These are phyloP conservation scores for Emericellopsis terricola DNA, from an alignment of 495 filamentous ascomycete species.

Conservation along the genomic window DNA sequence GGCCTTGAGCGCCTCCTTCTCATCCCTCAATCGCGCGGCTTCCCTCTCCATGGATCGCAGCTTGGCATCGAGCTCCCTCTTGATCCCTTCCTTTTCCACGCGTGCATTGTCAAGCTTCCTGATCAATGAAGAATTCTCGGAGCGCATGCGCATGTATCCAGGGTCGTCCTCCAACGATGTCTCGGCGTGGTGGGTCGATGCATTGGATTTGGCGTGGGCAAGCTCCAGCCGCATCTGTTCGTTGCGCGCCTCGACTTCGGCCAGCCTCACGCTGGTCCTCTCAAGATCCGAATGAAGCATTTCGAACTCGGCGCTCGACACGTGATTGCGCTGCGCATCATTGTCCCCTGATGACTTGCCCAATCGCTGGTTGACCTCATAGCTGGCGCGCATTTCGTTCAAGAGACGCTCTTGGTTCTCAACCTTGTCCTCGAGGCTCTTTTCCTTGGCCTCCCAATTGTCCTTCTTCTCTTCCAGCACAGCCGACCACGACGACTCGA, in stretches of 20 bases:
- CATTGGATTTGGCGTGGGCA: conserved; percentile 70
- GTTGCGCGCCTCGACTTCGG: conserved; percentile 85
- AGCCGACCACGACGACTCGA: conserved; percentile 77
- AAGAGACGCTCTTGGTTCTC: conserved; percentile 85
- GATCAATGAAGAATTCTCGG: conserved; percentile 80
- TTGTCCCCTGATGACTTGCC: conserved; percentile 43
- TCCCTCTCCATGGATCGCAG: conserved; percentile 60
- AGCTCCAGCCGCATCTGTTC: conserved; percentile 84
- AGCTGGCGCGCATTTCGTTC: conserved; percentile 90
- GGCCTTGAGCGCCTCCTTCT: conserved; percentile 50
- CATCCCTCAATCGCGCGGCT: conserved; percentile 40
- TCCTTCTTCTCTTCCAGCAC: conserved; percentile 89
- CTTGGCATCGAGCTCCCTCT: conserved; percentile 53
- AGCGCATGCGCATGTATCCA: conserved; percentile 62
- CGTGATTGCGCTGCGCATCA: conserved; percentile 33
- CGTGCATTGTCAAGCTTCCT: conserved; percentile 69
- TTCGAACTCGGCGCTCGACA: conserved; percentile 79
- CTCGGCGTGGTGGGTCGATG: conserved; percentile 39
- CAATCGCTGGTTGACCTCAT: conserved; percentile 86
- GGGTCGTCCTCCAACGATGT: conserved; percentile 68
- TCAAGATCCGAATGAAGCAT: conserved; percentile 84
- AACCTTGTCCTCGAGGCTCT: conserved; percentile 75
- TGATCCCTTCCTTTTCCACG: conserved; percentile 65
- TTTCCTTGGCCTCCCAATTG: conserved; percentile 94
- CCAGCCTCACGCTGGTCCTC: conserved; percentile 67